Evolutionary conservation across 768 basidiomycete genomes (phyloP).

Genomic region (Amylocystis lapponica): DNA sequence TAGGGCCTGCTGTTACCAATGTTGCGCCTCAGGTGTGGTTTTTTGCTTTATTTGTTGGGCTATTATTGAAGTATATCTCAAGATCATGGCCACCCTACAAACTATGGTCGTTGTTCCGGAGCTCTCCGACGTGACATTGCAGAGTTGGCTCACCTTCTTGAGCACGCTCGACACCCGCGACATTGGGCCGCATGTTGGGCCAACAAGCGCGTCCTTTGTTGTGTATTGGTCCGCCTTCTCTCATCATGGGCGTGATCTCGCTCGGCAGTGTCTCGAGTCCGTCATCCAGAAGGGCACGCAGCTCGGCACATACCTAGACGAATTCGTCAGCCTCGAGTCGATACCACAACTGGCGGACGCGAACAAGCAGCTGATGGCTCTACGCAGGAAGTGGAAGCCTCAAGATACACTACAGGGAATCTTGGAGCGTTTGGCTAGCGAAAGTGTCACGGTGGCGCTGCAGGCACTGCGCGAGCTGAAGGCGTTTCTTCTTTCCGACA

Average conservation of each 20-base stretch:
- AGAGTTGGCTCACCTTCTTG: slow-evolving; percentile 77
- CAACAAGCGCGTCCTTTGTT: slow-evolving; percentile 81
- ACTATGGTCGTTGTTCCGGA: slow-evolving; percentile 74
- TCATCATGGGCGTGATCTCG: slow-evolving; percentile 42
- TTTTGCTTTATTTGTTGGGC: not conserved
- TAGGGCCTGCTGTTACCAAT: slow-evolving; percentile 66
- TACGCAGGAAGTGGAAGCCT: slow-evolving; percentile 47
- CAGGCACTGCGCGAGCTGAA: slow-evolving; percentile 77
- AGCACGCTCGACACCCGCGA: slow-evolving; percentile 60
- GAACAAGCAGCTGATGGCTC: slow-evolving; percentile 34
- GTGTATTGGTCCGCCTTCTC: slow-evolving; percentile 69
- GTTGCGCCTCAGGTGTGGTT: slow-evolving; percentile 78
- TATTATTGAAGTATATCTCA: slow-evolving; percentile 8
- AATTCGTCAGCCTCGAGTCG: slow-evolving; percentile 71
- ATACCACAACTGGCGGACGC: slow-evolving; percentile 59
- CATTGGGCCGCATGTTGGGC: slow-evolving; percentile 77
- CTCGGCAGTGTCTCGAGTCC: slow-evolving; percentile 57
- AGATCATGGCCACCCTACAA: slow-evolving; percentile 97
- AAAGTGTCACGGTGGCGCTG: slow-evolving; percentile 72
- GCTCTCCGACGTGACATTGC: slow-evolving; percentile 71
- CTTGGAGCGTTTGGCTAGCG: slow-evolving; percentile 66
- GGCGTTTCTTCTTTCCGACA: slow-evolving; percentile 46
- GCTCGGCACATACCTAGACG: slow-evolving; percentile 55
- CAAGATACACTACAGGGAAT: slow-evolving; percentile 56
- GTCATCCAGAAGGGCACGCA: slow-evolving; percentile 55